phyloP scores from a whole-genome alignment of 352 stramenopile genomes.

The Globisporangium cylindrosporum region DNA sequence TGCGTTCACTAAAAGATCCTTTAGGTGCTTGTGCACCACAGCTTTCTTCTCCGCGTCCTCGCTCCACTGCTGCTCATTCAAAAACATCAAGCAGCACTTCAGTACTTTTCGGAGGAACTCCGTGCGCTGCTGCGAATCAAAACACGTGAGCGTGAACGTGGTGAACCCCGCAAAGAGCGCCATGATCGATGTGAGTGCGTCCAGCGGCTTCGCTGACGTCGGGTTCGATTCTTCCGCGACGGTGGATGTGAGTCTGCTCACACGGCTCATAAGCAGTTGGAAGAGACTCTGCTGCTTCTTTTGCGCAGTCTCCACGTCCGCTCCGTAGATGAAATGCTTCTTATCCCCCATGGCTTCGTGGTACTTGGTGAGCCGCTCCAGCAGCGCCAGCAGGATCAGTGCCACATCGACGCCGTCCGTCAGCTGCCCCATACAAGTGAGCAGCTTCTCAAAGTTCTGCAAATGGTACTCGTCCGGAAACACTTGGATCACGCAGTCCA shows the following conservation, averaged over 20 bases:
- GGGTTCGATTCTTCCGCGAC: neutral
- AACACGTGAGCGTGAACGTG: conserved; percentile 43
- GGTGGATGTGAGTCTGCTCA: conserved; percentile 7
- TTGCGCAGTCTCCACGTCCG: conserved; percentile 11
- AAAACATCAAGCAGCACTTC: conserved; percentile 25
- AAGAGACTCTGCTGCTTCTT: conserved; percentile 22
- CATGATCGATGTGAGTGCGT: conserved; percentile 26
- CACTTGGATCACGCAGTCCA: conserved; percentile 98
- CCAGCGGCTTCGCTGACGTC: conserved; percentile 5
- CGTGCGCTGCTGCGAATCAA: conserved; percentile 17
- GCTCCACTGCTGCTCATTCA: conserved; percentile 21
- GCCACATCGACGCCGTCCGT: conserved; percentile 90
- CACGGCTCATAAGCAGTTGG: conserved; percentile 14
- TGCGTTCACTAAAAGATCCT: conserved; percentile 17
- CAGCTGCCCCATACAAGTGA: conserved; percentile 84
- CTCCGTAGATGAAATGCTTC: conserved; percentile 22
- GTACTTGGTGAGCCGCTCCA: conserved; percentile 94
- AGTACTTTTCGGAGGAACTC: conserved; percentile 30
- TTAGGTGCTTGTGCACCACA: conserved; percentile 10
- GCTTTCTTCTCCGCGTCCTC: conserved; percentile 9
- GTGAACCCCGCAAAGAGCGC: conserved; percentile 53
- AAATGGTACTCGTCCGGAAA: conserved; percentile 99
- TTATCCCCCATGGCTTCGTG: conserved; percentile 32
- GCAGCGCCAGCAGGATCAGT: conserved; percentile 90
- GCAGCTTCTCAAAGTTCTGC: conserved; percentile 90